phyloP scores from a whole-genome alignment of 1,284 basidiomycete genomes.

The Austroboletus niveus region DNA sequence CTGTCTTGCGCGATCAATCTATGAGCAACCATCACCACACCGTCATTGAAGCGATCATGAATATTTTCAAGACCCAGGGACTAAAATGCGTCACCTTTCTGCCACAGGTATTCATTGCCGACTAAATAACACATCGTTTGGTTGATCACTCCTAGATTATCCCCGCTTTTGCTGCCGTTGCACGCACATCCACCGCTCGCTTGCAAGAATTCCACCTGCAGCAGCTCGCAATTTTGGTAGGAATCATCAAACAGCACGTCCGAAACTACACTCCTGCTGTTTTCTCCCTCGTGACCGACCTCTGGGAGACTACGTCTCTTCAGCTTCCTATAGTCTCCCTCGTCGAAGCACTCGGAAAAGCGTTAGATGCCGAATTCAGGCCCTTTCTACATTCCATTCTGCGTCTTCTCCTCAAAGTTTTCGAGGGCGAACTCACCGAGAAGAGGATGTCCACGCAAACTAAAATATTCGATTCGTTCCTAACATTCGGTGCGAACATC shows the following conservation, averaged over 20 bases:
- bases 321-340: constrained; percentile 93
- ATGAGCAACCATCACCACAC: constrained; percentile 85
- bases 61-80: constrained; percentile 98
- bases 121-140: neutral
- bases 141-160: constrained; percentile 69
- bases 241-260: constrained; percentile 97
- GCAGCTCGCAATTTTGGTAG: constrained; percentile 93
- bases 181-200: constrained; percentile 77
- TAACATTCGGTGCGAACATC: constrained; percentile 94
- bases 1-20: constrained; percentile 87
- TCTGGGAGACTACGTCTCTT: constrained; percentile 86
- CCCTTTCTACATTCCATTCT: constrained; percentile 94
- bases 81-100: constrained; percentile 95
- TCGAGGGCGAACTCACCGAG: constrained; percentile 84
- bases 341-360: constrained; percentile 93
- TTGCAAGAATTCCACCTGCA: constrained; percentile 95
- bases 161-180: constrained; percentile 91
- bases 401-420: constrained; percentile 87
- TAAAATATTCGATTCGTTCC: constrained; percentile 92
- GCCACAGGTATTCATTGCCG: constrained; percentile 66
- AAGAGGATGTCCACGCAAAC: constrained; percentile 79
- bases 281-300: constrained; percentile 80
- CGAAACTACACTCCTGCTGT: constrained; percentile 88
- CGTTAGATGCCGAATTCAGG: constrained; percentile 97
- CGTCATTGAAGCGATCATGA: constrained; percentile 98